Conservation (phyloP, 164 flowering plant species). For the Warburgia ugandensis region DNA sequence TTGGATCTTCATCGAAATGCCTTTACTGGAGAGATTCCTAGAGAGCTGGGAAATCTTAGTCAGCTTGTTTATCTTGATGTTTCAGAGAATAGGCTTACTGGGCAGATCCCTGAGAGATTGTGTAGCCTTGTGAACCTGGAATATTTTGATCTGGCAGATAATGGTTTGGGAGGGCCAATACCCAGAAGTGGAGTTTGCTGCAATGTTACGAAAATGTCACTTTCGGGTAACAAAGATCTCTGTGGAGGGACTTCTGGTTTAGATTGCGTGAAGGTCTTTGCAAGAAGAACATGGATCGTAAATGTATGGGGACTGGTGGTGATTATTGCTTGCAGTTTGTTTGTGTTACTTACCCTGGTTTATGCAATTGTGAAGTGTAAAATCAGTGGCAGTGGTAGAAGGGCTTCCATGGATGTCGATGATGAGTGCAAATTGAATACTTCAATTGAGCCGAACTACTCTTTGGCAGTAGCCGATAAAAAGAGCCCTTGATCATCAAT, state of each 20-base stretch:
- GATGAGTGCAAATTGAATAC: slow-evolving; percentile 40
- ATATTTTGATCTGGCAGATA: slow-evolving; percentile 39
- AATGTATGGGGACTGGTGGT: slow-evolving; percentile 40
- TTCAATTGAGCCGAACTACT: slow-evolving; percentile 35
- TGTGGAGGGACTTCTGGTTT: slow-evolving; percentile 25
- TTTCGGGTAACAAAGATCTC: slow-evolving; percentile 43
- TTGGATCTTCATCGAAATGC: slow-evolving; percentile 60
- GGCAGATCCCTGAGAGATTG: slow-evolving; percentile 46
- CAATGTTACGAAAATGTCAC: slow-evolving; percentile 30
- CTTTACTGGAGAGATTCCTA: slow-evolving; percentile 51
- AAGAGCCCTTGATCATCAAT: slow-evolving; percentile 75
- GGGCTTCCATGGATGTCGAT: slow-evolving; percentile 20
- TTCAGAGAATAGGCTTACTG: slow-evolving; percentile 44
- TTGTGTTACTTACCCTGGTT: slow-evolving; percentile 20
- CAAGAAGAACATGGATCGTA: slow-evolving; percentile 13
- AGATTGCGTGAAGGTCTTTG: slow-evolving; percentile 23
- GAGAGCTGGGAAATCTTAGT: slow-evolving; percentile 47
- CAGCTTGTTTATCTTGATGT: slow-evolving; percentile 56
- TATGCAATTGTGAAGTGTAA: slow-evolving; percentile 30
- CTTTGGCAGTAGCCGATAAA: slow-evolving; percentile 59
- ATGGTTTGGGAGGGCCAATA: slow-evolving; percentile 45
- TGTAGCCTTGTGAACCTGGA: slow-evolving; percentile 36
- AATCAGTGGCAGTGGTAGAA: slow-evolving; percentile 10
- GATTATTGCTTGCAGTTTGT: slow-evolving; percentile 23
- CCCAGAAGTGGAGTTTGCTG: slow-evolving; percentile 50